Evolutionary conservation across 768 basidiomycete genomes (phyloP), one percentile per base, ranked within the genome.

Genomic region (Suillus alpinus): DNA sequence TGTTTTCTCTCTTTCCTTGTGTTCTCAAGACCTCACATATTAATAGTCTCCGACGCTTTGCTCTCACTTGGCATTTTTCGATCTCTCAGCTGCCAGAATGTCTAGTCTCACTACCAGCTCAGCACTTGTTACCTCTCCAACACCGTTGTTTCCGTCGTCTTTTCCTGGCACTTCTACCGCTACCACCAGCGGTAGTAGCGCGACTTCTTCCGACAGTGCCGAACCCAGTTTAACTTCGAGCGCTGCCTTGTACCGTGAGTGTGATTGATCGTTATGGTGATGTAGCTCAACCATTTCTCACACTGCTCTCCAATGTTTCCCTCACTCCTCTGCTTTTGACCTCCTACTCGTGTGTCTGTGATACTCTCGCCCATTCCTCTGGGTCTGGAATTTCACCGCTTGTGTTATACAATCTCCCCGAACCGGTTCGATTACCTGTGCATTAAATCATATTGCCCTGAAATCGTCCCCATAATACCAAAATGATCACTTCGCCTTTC

Each of bases 221-320:
- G 58, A 36, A 4, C 53, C 62, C 9, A 52, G 36, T n/a, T 34
- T 66, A 6, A 56, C 67, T 1, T 41, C 59, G 6, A 69, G 71
- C 49, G 73, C 73, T 3, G 64, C 66, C 20, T 34, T 73, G 57
- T 73, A 73, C 55, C 55, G 71, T 73, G 63, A 74, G 71, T 62
- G 50, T 29, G 14, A 23, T 51, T 39, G 36, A 40, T 43, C 26
- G n/a, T 37, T 6, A 4, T 36, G 26, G 34, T 52, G 26, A 32
- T 47, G 8, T n/a, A 8, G n/a, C 43, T 46, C 36, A 32, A 7
- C 46, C 49, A 29, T 41, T 58, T 70, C 57, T 68, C 71, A 63
- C 59, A 65, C 70, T 63, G 34, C 61, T 56, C 59, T 37, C 26
- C 57, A 56, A 26, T 6, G 43, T 13, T 57, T 47, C 60, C 62